phyloP scores from a whole-genome alignment of 169 alveolate genomes.

The Plasmodium blacklocki region DNA sequence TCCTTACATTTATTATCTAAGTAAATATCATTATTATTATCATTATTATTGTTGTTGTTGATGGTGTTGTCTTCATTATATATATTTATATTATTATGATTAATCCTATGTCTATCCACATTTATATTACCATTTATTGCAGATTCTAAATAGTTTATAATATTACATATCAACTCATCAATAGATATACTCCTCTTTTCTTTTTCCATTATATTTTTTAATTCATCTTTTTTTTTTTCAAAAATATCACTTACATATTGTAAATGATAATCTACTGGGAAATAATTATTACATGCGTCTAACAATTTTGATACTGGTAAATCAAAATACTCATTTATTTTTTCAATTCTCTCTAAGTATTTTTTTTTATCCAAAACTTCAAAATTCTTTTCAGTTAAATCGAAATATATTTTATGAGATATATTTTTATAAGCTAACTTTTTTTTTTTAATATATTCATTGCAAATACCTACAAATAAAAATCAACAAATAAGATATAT shows the following conservation, averaged over 20 bases:
- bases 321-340: conserved; percentile 37
- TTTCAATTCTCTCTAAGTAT: conserved; percentile 9
- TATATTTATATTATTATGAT: too few species aligned
- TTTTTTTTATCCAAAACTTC: conserved; percentile 31
- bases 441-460: conserved; percentile 47
- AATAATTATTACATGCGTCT: conserved; percentile 43
- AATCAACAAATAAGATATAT: neutral
- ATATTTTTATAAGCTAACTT: conserved; percentile 7
- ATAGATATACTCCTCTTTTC: conserved; percentile 9
- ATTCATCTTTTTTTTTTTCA: conserved; percentile 24
- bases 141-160: conserved; percentile 10
- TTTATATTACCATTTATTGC: too few species aligned
- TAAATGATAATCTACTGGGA: conserved; percentile 61
- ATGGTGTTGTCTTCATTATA: too few species aligned
- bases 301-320: conserved; percentile 9
- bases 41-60: too few species aligned
- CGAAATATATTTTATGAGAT: conserved; percentile 33
- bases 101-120: too few species aligned
- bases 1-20: neutral
- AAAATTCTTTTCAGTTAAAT: conserved; percentile 42
- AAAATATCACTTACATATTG: conserved; percentile 40
- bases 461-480: conserved; percentile 44
- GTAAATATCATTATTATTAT: too few species aligned
- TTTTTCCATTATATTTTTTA: conserved; percentile 25
- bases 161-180: conserved; percentile 10